phyloP scores from a whole-genome alignment of 2,329 filamentous ascomycete genomes.

The Fusarium newnesense region DNA sequence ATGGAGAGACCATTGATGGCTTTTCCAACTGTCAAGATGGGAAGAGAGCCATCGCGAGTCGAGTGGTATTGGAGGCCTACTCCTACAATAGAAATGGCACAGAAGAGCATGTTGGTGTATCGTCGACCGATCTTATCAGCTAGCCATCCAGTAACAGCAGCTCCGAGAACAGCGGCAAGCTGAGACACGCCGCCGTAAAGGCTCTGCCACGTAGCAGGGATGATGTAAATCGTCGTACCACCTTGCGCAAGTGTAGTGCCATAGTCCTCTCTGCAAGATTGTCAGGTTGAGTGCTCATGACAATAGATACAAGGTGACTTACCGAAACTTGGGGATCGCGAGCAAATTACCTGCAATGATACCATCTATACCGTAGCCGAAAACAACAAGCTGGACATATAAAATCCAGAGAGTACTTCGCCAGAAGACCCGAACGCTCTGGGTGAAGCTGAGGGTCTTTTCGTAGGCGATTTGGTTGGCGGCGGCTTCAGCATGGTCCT shows the following conservation, averaged over 20 bases:
- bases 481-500: not conserved
- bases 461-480: slow-evolving; percentile 1
- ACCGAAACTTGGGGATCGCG: slow-evolving; percentile 15
- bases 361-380: slow-evolving; percentile 16
- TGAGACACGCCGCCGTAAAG: not conserved
- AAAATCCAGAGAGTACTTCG: slow-evolving; percentile 16
- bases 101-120: slow-evolving; percentile 6
- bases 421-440: not conserved
- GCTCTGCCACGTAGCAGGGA: not conserved
- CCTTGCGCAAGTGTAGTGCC: not conserved
- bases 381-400: slow-evolving; percentile 3
- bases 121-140: slow-evolving; percentile 10
- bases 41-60: not conserved
- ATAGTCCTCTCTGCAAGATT: not conserved
- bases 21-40: slow-evolving; percentile 44
- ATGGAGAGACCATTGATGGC: slow-evolving; percentile 18
- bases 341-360: slow-evolving; percentile 12
- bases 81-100: slow-evolving; percentile 38
- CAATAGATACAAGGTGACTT: not conserved
- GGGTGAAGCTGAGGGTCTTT: slow-evolving; percentile 2
- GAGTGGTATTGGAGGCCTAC: slow-evolving; percentile 49
- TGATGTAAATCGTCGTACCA: not conserved
- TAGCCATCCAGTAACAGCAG: not conserved
- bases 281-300: too few relatives aligned
- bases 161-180: not conserved